Conservation (phyloP, 2,329 filamentous ascomycete species). For the Penicillium sp. region DNA sequence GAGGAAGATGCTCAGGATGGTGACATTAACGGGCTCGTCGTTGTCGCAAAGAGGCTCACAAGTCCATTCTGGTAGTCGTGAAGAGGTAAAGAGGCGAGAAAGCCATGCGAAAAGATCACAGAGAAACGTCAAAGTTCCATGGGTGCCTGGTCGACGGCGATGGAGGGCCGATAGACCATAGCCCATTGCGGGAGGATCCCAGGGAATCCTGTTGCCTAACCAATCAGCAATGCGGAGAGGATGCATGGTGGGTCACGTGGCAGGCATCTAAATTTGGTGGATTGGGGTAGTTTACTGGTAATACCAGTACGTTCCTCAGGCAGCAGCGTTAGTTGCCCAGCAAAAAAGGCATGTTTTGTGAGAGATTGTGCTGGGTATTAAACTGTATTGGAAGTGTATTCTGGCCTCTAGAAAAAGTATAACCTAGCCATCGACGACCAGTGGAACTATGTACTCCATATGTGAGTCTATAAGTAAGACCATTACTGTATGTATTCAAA, state of each 20-base stretch:
- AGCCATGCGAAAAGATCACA: conserved; percentile 15
- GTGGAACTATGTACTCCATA: conserved; percentile 2
- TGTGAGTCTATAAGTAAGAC: conserved; percentile 4
- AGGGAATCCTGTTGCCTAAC: conserved; percentile 50
- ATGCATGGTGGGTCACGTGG: conserved; percentile 29
- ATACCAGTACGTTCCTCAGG: conserved; percentile 13
- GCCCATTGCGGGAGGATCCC: conserved; percentile 25
- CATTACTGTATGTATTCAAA: neutral
- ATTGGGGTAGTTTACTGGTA: neutral
- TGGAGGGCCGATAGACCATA: conserved; percentile 32
- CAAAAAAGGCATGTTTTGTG: neutral
- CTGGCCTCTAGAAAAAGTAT: neutral
- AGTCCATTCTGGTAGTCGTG: conserved; percentile 20
- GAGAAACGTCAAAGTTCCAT: conserved; percentile 13
- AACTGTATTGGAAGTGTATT: conserved; percentile 1
- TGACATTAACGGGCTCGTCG: conserved; percentile 3
- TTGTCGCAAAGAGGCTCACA: conserved; percentile 14
- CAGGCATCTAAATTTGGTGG: conserved; percentile 34
- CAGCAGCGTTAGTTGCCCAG: conserved; percentile 11
- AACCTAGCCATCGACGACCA: neutral
- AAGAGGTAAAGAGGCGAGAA: conserved; percentile 9
- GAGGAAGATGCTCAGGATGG: conserved; percentile 21
- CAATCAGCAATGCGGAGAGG: conserved; percentile 34
- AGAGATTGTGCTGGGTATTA: neutral
- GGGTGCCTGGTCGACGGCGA: conserved; percentile 28